A percentile compares a stretch with the other conserved stretches of the same genome.
phyloP scores from a whole-genome alignment of 1,284 basidiomycete species.

The Hortiboletus rubellus region DNA sequence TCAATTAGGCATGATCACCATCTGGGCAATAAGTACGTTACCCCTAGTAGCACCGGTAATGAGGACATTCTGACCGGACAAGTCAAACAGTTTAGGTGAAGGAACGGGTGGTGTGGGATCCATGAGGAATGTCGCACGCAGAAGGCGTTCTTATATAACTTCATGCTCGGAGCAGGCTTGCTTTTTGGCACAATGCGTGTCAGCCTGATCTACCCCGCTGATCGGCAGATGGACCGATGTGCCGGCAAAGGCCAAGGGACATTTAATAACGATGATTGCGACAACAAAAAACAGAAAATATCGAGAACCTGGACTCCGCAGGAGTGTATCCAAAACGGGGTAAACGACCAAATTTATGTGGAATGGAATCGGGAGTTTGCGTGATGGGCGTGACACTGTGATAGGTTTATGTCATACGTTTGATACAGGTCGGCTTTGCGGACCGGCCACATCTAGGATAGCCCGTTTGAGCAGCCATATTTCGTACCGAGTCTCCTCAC shows the following conservation, averaged over 20 bases:
- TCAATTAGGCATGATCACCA: conserved; percentile 18
- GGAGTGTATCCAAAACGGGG: conserved; percentile 26
- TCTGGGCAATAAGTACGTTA: conserved; percentile 35
- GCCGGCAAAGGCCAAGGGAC: conserved; percentile 16
- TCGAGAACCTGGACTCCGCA: conserved; percentile 15
- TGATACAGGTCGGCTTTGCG: conserved; percentile 30
- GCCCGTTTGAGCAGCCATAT: conserved; percentile 26
- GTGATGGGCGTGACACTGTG: conserved; percentile 31
- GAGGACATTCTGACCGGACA: conserved; percentile 60
- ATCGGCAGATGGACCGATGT: conserved; percentile 33
- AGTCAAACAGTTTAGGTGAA: conserved; percentile 58
- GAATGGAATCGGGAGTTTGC: conserved; percentile 26
- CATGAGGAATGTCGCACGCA: conserved; percentile 32
- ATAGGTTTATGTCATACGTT: conserved; percentile 29
- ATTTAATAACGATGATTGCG: conserved; percentile 16
- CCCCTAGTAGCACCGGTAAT: conserved; percentile 72
- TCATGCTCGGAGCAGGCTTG: not conserved
- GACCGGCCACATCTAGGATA: conserved; percentile 28
- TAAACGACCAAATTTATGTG: conserved; percentile 23
- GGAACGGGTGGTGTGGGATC: conserved; percentile 46
- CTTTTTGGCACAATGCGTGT: conserved; percentile 1
- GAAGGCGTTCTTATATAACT: conserved; percentile 28
- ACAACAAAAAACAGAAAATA: conserved; percentile 12
- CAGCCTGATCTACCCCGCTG: conserved; percentile 28
- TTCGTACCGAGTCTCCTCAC: conserved; percentile 34